phyloP scores from a whole-genome alignment of 192 early-diverging fungal genomes.

The Geranomyces variabilis region DNA sequence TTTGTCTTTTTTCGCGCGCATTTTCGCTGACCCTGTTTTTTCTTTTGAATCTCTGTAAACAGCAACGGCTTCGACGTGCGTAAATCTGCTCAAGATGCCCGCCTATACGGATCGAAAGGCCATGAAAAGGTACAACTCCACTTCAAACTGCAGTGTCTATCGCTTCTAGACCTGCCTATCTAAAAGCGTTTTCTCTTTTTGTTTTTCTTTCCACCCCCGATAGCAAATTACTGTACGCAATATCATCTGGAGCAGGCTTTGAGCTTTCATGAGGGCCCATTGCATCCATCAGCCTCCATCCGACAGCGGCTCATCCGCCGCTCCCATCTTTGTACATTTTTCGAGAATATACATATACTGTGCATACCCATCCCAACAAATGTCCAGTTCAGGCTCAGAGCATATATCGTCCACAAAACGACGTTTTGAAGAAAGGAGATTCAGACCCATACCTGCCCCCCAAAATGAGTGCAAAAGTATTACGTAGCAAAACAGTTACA shows the following conservation, averaged over 20 bases:
- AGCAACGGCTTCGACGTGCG: conserved; percentile 63
- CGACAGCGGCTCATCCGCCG: no score
- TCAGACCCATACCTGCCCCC: no score
- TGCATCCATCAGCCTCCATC: no score
- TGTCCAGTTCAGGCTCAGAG: no score
- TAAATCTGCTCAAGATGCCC: conserved; percentile 92
- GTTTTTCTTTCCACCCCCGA: not conserved
- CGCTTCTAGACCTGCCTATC: not conserved
- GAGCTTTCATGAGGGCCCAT: conserved; percentile 81
- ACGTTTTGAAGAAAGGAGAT: no score
- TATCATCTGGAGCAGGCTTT: conserved; percentile 87
- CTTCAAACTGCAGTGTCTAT: not conserved
- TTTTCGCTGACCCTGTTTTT: not conserved
- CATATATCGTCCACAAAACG: no score
- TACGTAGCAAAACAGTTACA: no score
- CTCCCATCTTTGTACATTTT: no score
- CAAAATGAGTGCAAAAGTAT: no score
- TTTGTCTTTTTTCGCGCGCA: not conserved
- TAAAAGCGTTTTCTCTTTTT: not conserved
- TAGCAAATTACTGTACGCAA: conserved; percentile 85
- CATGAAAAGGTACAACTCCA: conserved; percentile 56
- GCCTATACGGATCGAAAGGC: conserved; percentile 62
- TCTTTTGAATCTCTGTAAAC: not conserved
- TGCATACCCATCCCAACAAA: no score
- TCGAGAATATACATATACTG: no score